Conservation (phyloP, 345 rosid genomes). For the Stellera chamaejasme region DNA sequence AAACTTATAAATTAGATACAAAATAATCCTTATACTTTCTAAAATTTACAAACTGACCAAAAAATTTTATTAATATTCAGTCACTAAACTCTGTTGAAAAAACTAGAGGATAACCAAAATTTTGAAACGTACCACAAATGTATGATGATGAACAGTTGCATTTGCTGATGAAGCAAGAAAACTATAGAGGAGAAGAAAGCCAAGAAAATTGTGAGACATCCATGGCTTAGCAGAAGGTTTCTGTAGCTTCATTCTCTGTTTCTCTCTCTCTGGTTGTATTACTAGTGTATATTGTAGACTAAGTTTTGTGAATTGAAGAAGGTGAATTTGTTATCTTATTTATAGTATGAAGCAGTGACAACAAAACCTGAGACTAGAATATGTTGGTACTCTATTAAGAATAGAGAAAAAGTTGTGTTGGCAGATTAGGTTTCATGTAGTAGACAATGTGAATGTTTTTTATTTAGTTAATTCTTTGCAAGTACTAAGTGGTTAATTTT, state of each 20-base stretch:
- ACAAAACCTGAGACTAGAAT: neutral
- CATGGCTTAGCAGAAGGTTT: constrained; percentile 11
- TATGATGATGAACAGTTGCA: constrained; percentile 58
- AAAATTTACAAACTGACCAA: too few relatives aligned
- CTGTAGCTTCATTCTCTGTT: constrained; percentile 19
- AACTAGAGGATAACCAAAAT: too few relatives aligned
- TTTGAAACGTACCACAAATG: constrained; percentile 59
- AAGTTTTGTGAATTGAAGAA: neutral
- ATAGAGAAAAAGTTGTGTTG: constrained; percentile 1
- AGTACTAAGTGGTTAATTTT: too few relatives aligned
- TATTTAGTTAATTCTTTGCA: too few relatives aligned
- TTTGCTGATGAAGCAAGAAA: constrained; percentile 26
- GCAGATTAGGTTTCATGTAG: constrained; percentile 25
- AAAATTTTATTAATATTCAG: too few relatives aligned
- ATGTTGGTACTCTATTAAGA: neutral
- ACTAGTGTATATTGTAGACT: too few relatives aligned
- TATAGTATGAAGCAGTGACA: constrained; percentile 20
- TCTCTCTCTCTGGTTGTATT: neutral
- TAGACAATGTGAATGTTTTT: too few relatives aligned
- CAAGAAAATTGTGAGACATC: constrained; percentile 10
- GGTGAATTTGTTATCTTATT: constrained; percentile 20
- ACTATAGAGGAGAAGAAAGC: constrained; percentile 19
- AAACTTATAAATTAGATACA: too few relatives aligned
- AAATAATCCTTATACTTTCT: too few relatives aligned
- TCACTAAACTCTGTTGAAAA: too few relatives aligned